A percentile compares a stretch with the other conserved stretches of the same genome.
These are phyloP conservation scores for Alternaria ethzedia DNA, from an alignment of 2,329 filamentous ascomycete species.

Conservation along the genomic window DNA sequence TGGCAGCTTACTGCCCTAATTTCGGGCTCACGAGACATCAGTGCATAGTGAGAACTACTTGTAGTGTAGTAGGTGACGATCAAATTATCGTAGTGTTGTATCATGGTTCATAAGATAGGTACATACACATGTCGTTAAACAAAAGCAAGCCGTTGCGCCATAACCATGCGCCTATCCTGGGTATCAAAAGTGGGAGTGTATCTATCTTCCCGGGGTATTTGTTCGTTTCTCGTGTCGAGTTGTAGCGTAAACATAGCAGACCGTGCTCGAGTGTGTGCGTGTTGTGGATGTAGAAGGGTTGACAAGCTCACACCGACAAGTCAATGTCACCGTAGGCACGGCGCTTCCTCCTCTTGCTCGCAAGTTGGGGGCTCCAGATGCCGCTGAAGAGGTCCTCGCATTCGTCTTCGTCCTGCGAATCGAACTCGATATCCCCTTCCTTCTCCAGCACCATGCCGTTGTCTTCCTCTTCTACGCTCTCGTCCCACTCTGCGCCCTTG, in stretches of 20 bases:
- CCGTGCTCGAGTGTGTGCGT: too few species aligned
- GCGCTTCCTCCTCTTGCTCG: constrained; percentile 48
- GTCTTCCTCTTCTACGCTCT: constrained; percentile 31
- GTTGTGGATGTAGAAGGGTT: not conserved
- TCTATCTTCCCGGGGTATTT: not conserved
- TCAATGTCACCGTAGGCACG: constrained; percentile 1
- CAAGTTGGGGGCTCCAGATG: constrained; percentile 64
- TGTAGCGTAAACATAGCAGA: too few species aligned
- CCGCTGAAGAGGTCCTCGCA: constrained; percentile 70
- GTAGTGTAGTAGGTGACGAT: not conserved
- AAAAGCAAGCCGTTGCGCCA: not conserved
- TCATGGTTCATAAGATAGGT: not conserved
- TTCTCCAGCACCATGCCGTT: constrained; percentile 6
- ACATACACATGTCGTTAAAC: not conserved
- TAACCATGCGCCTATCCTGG: not conserved
- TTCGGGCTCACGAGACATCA: not conserved
- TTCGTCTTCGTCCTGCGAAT: constrained; percentile 70
- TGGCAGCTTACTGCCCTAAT: not conserved
- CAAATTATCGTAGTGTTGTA: not conserved
- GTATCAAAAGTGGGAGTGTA: not conserved
- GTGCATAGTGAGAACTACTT: not conserved
- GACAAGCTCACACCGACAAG: not conserved
- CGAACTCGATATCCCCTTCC: constrained; percentile 61
- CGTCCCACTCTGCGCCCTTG: constrained; percentile 61
- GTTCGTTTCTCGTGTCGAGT: not conserved